Evolutionary conservation across 2,329 filamentous ascomycete species (phyloP), one percentile per base, ranked within the genome.

Genomic region (Microdochium trichocladiopsis): DNA sequence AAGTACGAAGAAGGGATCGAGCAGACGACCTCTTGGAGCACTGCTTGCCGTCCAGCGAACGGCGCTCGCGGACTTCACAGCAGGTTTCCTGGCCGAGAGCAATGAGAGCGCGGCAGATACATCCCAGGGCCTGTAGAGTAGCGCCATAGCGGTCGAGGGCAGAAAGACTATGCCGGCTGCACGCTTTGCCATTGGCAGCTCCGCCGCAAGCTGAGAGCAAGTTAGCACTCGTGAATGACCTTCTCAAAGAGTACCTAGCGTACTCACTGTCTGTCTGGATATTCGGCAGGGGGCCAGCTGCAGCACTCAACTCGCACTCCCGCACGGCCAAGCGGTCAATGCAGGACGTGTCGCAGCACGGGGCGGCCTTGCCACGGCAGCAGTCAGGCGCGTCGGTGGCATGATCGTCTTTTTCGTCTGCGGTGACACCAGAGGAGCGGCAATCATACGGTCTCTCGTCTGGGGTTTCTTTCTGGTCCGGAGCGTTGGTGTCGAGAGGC

Each of bases 31-130:
- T n/a, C n/a, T n/a, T n/a, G n/a, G n/a, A n/a, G n/a, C n/a, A n/a
- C n/a, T n/a, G n/a, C n/a, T n/a, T n/a, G n/a, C n/a, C n/a, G n/a
- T n/a, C n/a, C n/a, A n/a, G n/a, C 1, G 63, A 58, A 31, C 61
- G 58, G 14, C 62, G 55, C 14, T 54, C 61, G 22, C 61, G 58
- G 22, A n/a, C n/a, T n/a, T 62, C 58, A 51, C 78, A 81, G 65
- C 78, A 80, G 0, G 76, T 70, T 55, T 80, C 75, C 52, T 77
- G 68, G 0, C 77, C 77, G 18, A 79, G 66, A 9, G 76, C 72
- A 25, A 80, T 54, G 16, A 82, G 69, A 21, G 75, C 70, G 18
- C 77, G 72, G 53, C 78, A 82, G 55, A 81, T 75, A 59, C 78
- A 81, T 3, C 77, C 77, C 1, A 82, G 61, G 4, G 76, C 72